Evolutionary conservation across 129 eudicot species (phyloP), one percentile per base, ranked within the genome.

Genomic region (Helianthus tuberosus): DNA sequence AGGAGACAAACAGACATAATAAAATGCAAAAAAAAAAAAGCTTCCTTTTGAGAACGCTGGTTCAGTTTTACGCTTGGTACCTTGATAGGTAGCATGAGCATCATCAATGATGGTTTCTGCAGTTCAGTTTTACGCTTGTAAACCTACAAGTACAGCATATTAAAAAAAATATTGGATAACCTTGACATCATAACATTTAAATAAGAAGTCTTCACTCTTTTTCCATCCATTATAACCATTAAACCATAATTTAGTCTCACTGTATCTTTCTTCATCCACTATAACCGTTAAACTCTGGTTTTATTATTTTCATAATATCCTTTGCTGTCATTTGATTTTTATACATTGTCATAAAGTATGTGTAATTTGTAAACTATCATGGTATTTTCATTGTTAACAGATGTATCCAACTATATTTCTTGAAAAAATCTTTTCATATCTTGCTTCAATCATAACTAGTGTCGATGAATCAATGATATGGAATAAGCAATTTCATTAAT

Each of bases 21-120:
- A 23, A 36, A 36, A 14, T 1, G 1, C 58, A 41, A 41, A 11
- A 25, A 39, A 71, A 71, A 5, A 23, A 23, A 13, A 3, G 20
- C 1, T 61, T 12, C 3, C 12, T 35, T 39, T 41, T 41, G 6
- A 14, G 29, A 41, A 44, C 3, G 29, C 32, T 27, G 1, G 32
- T 27, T 27, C 32, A 27, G 32, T 27, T 27, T 27, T 27, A 27
- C 36, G 39, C 49, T 58, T 3, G 25, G 51, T 69, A 75, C 84
- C 84, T 81, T 81, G 48, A 81, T 66, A 55, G 84, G 76, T 66
- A 81, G 50, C 84, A 81, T 69, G 64, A 81, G 84, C 50, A 70
- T 13, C 73, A 81, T 81, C 41, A 75, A 62, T 12, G 81, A 76
- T 6, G 84, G 81, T 46, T 69, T 74, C n/a, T 41, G 77, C 46